A percentile compares a stretch with the other conserved stretches of the same genome.
phyloP scores from a whole-genome alignment of 2,329 filamentous ascomycete genomes.

The Colletotrichum tropicale region DNA sequence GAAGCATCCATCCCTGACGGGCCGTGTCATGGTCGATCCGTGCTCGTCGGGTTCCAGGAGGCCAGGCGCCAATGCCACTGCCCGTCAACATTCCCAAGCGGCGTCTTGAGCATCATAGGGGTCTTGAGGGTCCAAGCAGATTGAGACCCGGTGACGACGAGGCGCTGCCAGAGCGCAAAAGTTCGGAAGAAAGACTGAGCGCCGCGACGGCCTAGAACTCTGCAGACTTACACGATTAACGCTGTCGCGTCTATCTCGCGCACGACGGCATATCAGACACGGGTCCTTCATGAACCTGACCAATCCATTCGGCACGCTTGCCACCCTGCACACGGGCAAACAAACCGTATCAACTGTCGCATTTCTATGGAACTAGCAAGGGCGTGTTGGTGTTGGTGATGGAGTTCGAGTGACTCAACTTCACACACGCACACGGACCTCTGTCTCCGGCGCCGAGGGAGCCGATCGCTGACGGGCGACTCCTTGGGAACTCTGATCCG shows the following conservation, averaged over 20 bases:
- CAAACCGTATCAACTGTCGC: neutral
- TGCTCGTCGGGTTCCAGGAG: neutral
- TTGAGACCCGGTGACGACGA: slow-evolving; percentile 10
- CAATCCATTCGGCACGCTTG: neutral
- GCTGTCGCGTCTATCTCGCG: neutral
- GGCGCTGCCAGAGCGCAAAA: slow-evolving; percentile 6
- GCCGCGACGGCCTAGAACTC: slow-evolving; percentile 1
- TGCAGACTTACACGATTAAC: neutral
- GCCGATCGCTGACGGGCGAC: neutral
- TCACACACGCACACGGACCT: neutral
- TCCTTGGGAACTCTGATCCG: neutral
- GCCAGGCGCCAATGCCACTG: neutral
- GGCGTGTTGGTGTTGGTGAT: neutral
- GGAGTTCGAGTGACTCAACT: neutral
- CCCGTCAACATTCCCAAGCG: neutral
- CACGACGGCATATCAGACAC: neutral
- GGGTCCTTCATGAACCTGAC: neutral
- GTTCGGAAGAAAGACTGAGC: neutral
- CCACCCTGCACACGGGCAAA: neutral
- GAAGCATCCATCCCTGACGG: neutral
- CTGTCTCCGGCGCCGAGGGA: neutral
- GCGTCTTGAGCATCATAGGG: neutral
- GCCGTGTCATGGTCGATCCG: slow-evolving; percentile 7
- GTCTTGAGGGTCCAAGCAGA: neutral
- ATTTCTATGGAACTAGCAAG: neutral